Evolutionary conservation across 192 early-diverging fungal species (phyloP).

Genomic region (Oehlia diaphana): DNA sequence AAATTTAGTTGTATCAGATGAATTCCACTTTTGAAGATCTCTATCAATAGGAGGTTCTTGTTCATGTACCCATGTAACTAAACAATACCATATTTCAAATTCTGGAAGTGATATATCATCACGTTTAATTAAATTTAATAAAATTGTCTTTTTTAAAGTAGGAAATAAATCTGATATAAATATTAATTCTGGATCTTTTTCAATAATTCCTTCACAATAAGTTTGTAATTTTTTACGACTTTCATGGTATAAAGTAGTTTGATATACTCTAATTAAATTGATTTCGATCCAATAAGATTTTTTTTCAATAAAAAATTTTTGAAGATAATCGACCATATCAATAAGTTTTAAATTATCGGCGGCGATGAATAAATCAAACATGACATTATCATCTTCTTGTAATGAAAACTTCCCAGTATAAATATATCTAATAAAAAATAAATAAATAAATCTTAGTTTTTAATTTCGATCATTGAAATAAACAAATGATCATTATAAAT

Average conservation of each 20-base stretch:
- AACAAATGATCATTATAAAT: background rate
- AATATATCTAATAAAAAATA: background rate
- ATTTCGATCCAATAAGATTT: background rate
- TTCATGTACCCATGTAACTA: background rate
- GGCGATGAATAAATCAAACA: background rate
- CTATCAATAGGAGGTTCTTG: background rate
- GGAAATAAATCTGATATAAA: background rate
- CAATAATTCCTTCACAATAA: background rate
- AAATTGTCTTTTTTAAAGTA: background rate
- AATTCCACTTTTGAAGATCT: background rate
- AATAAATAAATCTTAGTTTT: no score
- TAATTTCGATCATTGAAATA: background rate
- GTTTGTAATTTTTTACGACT: background rate
- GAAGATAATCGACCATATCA: background rate
- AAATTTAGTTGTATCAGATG: background rate
- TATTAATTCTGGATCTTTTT: background rate
- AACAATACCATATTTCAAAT: background rate
- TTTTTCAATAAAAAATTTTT: background rate
- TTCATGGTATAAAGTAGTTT: background rate
- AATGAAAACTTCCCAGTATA: background rate
- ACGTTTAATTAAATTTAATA: background rate
- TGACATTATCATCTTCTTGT: background rate
- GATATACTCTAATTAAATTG: background rate
- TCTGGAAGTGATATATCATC: background rate
- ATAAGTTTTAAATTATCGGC: background rate